Conservation (phyloP, 2,329 filamentous ascomycete genomes). For the Botryosphaeria dothidea region DNA sequence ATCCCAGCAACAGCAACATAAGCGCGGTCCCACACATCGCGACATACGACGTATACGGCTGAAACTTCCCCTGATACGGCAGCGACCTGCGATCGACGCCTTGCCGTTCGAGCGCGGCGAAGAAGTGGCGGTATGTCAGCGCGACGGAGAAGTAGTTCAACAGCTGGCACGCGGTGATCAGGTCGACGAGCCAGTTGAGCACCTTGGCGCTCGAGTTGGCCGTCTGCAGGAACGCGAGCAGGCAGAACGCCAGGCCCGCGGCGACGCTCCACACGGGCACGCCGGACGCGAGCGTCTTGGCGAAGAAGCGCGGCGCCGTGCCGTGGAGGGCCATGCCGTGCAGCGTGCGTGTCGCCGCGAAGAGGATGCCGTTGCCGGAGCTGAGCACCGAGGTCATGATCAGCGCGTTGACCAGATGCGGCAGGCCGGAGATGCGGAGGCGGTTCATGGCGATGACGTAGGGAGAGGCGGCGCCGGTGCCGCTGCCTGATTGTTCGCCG, state of each 20-base stretch:
- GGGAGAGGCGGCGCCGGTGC: slow-evolving; percentile 59
- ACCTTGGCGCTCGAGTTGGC: slow-evolving; percentile 66
- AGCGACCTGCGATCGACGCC: slow-evolving; percentile 54
- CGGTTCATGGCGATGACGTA: slow-evolving; percentile 65
- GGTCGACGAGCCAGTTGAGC: slow-evolving; percentile 70
- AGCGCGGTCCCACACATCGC: slow-evolving; percentile 63
- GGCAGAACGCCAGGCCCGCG: slow-evolving; percentile 65
- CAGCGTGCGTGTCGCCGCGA: slow-evolving; percentile 54
- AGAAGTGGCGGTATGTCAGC: slow-evolving; percentile 61
- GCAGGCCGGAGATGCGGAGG: slow-evolving; percentile 54
- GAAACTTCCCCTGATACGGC: slow-evolving; percentile 47
- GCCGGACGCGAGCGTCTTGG: slow-evolving; percentile 61
- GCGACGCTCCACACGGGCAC: slow-evolving; percentile 74
- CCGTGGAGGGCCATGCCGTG: slow-evolving; percentile 57
- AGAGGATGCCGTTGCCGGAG: slow-evolving; percentile 57
- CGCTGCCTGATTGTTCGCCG: slow-evolving; percentile 22
- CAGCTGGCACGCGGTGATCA: slow-evolving; percentile 69
- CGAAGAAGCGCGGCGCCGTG: slow-evolving; percentile 55
- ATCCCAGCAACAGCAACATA: slow-evolving; percentile 76
- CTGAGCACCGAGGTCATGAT: slow-evolving; percentile 57
- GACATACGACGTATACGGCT: slow-evolving; percentile 73
- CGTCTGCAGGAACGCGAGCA: slow-evolving; percentile 74
- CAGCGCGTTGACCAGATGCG: slow-evolving; percentile 60
- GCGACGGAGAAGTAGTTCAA: slow-evolving; percentile 52
- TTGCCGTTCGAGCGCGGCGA: slow-evolving; percentile 48